Evolutionary conservation across 108 stramenopile genomes (phyloP).

Genomic region (Skeletonema potamos): DNA sequence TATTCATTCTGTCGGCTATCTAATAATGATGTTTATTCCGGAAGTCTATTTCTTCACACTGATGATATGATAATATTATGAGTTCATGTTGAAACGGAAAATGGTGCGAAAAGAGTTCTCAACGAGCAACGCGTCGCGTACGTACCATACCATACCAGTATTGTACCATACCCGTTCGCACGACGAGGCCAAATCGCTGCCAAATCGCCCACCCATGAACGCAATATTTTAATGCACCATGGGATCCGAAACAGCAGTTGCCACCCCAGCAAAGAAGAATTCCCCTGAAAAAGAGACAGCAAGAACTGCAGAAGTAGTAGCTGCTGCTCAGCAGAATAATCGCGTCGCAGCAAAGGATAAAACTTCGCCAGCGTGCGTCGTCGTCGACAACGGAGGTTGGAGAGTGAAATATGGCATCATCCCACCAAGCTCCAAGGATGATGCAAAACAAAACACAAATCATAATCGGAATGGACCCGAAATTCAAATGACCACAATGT

Average conservation of each 20-base stretch:
- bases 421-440: no score
- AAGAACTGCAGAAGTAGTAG: neutral
- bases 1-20: neutral
- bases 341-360: neutral
- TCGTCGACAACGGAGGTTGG: conserved; percentile 88
- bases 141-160: no score
- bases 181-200: no score
- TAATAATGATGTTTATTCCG: no score
- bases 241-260: neutral
- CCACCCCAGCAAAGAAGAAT: neutral
- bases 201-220: no score
- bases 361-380: conserved; percentile 25
- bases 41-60: no score
- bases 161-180: no score
- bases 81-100: no score
- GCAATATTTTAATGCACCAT: neutral
- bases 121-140: no score
- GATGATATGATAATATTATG: no score
- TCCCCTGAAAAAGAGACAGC: neutral
- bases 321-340: neutral
- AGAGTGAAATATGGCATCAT: conserved; percentile 73
- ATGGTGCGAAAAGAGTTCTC: no score
- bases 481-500: conserved; percentile 32
- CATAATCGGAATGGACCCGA: neutral
- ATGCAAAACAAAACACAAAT: no score